A percentile compares a stretch with the other conserved stretches of the same genome.
These are phyloP conservation scores for Iris pallida DNA, from an alignment of 116 monocot species.

Conservation along the genomic window DNA sequence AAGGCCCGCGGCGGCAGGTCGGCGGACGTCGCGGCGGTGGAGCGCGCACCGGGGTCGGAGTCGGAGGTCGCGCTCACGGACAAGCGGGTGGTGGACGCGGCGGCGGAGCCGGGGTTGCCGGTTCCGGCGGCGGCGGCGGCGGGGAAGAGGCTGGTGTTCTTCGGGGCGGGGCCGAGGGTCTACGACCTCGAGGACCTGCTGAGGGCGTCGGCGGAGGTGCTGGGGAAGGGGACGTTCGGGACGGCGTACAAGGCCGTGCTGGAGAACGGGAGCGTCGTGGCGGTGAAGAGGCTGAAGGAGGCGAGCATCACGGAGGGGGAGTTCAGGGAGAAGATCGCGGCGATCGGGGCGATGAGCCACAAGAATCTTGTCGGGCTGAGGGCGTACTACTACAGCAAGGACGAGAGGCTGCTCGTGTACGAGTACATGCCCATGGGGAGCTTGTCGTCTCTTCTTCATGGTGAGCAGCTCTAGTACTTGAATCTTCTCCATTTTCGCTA, in stretches of 20 bases:
- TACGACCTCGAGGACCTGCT: conserved; percentile 20
- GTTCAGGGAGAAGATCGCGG: conserved; percentile 18
- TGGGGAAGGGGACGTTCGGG: conserved; percentile 30
- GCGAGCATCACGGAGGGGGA: conserved; percentile 16
- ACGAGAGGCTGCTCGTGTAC: conserved; percentile 82
- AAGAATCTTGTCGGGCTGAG: conserved; percentile 45
- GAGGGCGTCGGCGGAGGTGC: conserved; percentile 23
- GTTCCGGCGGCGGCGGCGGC: neutral
- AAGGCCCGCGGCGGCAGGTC: neutral
- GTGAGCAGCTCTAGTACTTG: conserved; percentile 12
- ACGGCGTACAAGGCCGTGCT: conserved; percentile 26
- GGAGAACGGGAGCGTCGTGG: conserved; percentile 17
- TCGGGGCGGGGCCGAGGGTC: conserved; percentile 7
- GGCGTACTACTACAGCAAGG: conserved; percentile 77
- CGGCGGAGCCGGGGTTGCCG: neutral
- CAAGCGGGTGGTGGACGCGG: neutral
- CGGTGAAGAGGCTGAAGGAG: conserved; percentile 25
- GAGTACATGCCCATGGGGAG: conserved; percentile 61
- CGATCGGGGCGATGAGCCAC: conserved; percentile 50
- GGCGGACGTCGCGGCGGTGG: conserved; percentile 4
- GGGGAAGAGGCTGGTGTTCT: conserved; percentile 8
- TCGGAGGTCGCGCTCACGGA: conserved; percentile 4
- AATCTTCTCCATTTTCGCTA: too few species aligned
- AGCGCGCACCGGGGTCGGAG: conserved; percentile 12
- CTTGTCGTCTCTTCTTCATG: conserved; percentile 70